These are phyloP conservation scores for Rubia peregrina DNA, from an alignment of 305 asterid species.

Conservation along the genomic window DNA sequence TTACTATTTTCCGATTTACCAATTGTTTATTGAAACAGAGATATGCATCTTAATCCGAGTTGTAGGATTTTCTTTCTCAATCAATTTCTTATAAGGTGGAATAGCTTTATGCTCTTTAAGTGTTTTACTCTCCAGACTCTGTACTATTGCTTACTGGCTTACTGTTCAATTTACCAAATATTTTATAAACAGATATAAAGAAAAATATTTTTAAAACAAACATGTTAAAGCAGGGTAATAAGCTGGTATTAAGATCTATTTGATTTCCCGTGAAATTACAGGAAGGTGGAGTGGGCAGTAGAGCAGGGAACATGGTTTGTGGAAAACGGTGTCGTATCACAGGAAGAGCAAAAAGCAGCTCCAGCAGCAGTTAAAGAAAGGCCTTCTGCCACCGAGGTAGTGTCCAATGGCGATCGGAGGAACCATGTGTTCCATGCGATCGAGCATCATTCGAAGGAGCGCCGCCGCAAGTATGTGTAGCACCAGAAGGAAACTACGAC, in stretches of 20 bases:
- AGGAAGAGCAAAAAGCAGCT: constrained; percentile 22
- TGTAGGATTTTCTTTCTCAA: constrained; percentile 8
- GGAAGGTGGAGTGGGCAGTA: background rate
- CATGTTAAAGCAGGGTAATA: background rate
- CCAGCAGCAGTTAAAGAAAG: constrained; percentile 5
- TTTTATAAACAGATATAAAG: background rate
- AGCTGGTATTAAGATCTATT: background rate
- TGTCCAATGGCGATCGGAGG: constrained; percentile 13
- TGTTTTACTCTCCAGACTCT: background rate
- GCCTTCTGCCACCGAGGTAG: background rate
- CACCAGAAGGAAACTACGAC: constrained; percentile 20
- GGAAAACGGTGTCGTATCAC: constrained; percentile 31
- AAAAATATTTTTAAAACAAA: background rate
- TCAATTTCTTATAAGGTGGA: background rate
- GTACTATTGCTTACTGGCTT: background rate
- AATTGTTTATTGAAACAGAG: background rate
- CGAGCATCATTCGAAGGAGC: constrained; percentile 27
- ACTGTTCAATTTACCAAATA: background rate
- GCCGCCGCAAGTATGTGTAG: constrained; percentile 24
- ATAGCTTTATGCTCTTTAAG: background rate
- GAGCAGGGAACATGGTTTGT: background rate
- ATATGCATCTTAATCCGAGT: constrained; percentile 1
- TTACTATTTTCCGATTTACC: background rate
- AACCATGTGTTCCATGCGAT: constrained; percentile 25
- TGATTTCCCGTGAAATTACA: background rate